Percentiles rank a stretch among this genome's conserved stretches.
These are phyloP conservation scores for Saccharomycopsis fibuligera DNA, from an alignment of 805 yeast species.

Conservation along the genomic window DNA sequence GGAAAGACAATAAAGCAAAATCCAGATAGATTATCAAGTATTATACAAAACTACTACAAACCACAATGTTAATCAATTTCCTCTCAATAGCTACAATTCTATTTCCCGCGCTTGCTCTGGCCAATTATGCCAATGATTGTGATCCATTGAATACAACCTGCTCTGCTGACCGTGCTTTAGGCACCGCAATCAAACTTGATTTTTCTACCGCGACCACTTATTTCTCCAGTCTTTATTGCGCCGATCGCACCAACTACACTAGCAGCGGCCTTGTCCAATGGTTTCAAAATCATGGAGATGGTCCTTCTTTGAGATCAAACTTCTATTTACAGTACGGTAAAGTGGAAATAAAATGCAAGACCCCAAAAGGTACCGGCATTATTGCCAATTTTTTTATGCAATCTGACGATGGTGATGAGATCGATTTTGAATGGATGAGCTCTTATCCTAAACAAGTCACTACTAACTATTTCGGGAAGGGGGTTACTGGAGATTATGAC, in stretches of 20 bases:
- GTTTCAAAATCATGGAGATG: slow-evolving; percentile 48
- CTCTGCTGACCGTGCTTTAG: slow-evolving; percentile 44
- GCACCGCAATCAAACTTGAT: slow-evolving; percentile 36
- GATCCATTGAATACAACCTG: slow-evolving; percentile 31
- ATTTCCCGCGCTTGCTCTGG: background rate
- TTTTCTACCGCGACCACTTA: slow-evolving; percentile 29
- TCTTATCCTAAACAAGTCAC: slow-evolving; percentile 53
- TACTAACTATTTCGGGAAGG: slow-evolving; percentile 54
- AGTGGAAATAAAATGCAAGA: slow-evolving; percentile 52
- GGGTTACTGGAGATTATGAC: slow-evolving; percentile 51
- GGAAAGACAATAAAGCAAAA: too few relatives aligned
- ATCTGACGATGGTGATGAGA: slow-evolving; percentile 63
- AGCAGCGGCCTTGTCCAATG: slow-evolving; percentile 57
- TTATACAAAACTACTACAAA: too few relatives aligned
- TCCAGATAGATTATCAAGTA: too few relatives aligned
- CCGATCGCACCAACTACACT: slow-evolving; percentile 37
- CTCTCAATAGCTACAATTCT: too few relatives aligned
- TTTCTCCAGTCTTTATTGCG: slow-evolving; percentile 32
- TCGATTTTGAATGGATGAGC: slow-evolving; percentile 67
- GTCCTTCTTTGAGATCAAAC: slow-evolving; percentile 56
- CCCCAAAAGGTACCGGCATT: slow-evolving; percentile 58
- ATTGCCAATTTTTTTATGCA: slow-evolving; percentile 60
- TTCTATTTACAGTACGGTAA: slow-evolving; percentile 70
- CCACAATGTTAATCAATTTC: too few relatives aligned
- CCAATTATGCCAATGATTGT: slow-evolving; percentile 24